Conservation (phyloP, 176 grass and related monocot species). For the Secale cereale region DNA sequence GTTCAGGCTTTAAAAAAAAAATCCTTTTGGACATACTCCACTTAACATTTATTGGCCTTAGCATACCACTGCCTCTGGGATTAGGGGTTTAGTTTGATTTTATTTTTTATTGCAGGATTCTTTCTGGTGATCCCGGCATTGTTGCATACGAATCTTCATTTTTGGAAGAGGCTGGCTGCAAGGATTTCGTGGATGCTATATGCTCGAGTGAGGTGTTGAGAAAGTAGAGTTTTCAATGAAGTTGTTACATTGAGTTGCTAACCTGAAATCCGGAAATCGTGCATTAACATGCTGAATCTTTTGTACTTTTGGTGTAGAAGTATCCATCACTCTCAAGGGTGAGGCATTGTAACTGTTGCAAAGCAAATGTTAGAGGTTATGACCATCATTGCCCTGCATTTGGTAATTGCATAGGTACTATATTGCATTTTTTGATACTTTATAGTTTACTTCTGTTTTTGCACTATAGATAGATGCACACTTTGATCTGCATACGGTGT, state of each 20-base stretch:
- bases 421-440: neutral
- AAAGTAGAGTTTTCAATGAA: slow-evolving; percentile 33
- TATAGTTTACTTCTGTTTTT: neutral
- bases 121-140: slow-evolving; percentile 88
- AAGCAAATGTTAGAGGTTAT: slow-evolving; percentile 74
- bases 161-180: slow-evolving; percentile 64
- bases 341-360: slow-evolving; percentile 78
- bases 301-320: slow-evolving; percentile 46
- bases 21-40: neutral
- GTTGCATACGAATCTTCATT: slow-evolving; percentile 59
- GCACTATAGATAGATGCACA: neutral
- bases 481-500: slow-evolving; percentile 13
- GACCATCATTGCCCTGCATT: slow-evolving; percentile 95
- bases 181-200: slow-evolving; percentile 57
- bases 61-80: neutral
- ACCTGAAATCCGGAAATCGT: slow-evolving; percentile 4
- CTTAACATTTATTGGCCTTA: slow-evolving; percentile 1
- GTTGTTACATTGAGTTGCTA: slow-evolving; percentile 17
- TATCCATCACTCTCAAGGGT: slow-evolving; percentile 63
- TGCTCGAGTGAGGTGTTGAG: slow-evolving; percentile 52
- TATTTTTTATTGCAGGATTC: slow-evolving; percentile 68
- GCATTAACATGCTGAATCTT: slow-evolving; percentile 21
- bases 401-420: slow-evolving; percentile 94
- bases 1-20: neutral
- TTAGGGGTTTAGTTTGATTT: slow-evolving; percentile 12